Evolutionary conservation across 1,139 yeast genomes (phyloP).

Genomic region (Pichia sp.): DNA sequence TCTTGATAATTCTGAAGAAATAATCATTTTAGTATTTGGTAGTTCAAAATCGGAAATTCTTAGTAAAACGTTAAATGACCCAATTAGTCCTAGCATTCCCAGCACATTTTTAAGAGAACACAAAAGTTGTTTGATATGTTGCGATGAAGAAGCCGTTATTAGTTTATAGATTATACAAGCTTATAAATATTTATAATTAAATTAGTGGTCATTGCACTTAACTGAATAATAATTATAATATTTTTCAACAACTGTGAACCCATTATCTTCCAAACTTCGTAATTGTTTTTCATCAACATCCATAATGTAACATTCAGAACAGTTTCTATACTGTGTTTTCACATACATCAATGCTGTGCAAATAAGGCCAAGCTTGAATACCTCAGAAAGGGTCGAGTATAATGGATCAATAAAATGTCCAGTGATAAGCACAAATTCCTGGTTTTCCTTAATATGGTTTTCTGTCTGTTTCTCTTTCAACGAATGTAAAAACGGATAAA

Average conservation of each 20-base stretch:
- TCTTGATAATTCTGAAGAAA: conserved; percentile 50
- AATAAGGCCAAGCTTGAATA: conserved; percentile 52
- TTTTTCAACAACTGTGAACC: conserved; percentile 11
- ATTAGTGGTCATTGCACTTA: conserved; percentile 1
- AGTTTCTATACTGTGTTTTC: conserved; percentile 27
- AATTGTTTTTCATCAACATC: conserved; percentile 14
- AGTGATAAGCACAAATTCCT: conserved; percentile 43
- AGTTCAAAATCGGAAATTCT: conserved; percentile 39
- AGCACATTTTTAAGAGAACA: conserved; percentile 45
- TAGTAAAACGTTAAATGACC: conserved; percentile 38
- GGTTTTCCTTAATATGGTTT: conserved; percentile 6
- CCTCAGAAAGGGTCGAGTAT: conserved; percentile 49
- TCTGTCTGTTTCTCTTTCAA: background rate
- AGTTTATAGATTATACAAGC: background rate
- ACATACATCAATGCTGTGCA: conserved; percentile 56
- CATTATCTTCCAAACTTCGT: conserved; percentile 13
- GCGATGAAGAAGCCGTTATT: conserved; percentile 33
- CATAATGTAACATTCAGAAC: conserved; percentile 23
- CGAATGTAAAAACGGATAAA: conserved; percentile 43
- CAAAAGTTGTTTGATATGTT: conserved; percentile 38
- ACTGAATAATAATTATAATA: conserved; percentile 11
- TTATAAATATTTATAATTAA: background rate
- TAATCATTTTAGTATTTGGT: conserved; percentile 47
- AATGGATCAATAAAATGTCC: conserved; percentile 54
- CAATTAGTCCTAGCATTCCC: conserved; percentile 37